Conservation (phyloP, 2,329 filamentous ascomycete genomes). For the Calcarisporium arbuscula region DNA sequence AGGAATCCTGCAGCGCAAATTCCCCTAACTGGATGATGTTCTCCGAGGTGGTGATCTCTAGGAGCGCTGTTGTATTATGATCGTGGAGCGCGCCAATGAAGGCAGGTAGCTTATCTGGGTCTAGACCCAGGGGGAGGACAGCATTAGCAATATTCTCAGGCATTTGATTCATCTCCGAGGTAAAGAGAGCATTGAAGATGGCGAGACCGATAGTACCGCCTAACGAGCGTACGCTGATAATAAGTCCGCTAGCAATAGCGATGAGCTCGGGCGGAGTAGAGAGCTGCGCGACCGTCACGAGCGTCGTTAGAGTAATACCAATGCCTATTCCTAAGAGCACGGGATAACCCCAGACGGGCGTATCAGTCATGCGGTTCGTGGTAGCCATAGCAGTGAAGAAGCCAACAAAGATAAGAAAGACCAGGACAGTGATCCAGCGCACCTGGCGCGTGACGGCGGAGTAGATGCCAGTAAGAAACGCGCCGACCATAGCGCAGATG, state of each 20-base stretch:
- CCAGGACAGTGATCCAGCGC: conserved; percentile 16
- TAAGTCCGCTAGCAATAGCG: conserved; percentile 28
- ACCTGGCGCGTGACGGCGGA: conserved; percentile 21
- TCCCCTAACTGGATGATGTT: conserved; percentile 21
- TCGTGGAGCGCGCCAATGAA: conserved; percentile 21
- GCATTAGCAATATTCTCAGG: conserved; percentile 24
- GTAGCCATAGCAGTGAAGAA: conserved; percentile 32
- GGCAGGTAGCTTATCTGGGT: conserved; percentile 11
- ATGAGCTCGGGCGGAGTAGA: conserved; percentile 30
- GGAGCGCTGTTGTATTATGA: conserved; percentile 19
- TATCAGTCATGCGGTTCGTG: conserved; percentile 15
- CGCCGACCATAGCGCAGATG: conserved; percentile 21
- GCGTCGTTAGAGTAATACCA: conserved; percentile 26
- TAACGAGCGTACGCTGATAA: conserved; percentile 30
- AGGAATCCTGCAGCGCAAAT: conserved; percentile 19
- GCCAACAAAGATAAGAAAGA: conserved; percentile 20
- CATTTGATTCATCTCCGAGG: conserved; percentile 18
- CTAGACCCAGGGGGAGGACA: conserved; percentile 22
- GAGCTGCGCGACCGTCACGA: conserved; percentile 31
- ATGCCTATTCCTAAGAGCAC: conserved; percentile 27
- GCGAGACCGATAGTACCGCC: conserved; percentile 31
- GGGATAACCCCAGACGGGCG: conserved; percentile 28
- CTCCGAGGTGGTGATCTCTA: conserved; percentile 20
- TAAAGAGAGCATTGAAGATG: conserved; percentile 28
- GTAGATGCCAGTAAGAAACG: conserved; percentile 24